Percentiles rank a stretch among this genome's conserved stretches.
phyloP scores from a whole-genome alignment of 2,329 filamentous ascomycete genomes.

The Apiospora malaysiana region DNA sequence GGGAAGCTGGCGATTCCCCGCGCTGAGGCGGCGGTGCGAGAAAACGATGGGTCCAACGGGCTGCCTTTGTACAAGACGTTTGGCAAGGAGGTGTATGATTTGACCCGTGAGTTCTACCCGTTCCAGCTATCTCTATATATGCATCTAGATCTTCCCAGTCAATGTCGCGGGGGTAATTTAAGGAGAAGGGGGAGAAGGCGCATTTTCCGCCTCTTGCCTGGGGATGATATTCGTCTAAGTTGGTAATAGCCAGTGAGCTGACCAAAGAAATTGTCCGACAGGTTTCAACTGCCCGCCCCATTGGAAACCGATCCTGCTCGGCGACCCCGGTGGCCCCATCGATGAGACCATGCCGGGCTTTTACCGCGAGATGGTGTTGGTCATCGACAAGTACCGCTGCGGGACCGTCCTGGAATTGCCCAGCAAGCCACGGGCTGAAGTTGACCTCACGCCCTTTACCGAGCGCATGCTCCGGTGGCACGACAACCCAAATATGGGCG shows the following conservation, averaged over 20 bases:
- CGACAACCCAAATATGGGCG: neutral
- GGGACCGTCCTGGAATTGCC: neutral
- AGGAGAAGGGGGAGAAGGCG: neutral
- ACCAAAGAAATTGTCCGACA: neutral
- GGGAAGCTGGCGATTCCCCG: neutral
- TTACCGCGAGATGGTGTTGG: neutral
- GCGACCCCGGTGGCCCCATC: neutral
- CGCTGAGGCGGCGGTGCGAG: neutral
- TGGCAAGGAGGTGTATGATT: neutral
- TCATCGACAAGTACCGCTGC: neutral
- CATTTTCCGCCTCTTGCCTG: no score
- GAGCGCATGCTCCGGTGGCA: neutral
- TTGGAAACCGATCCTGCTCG: neutral
- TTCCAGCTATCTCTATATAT: neutral
- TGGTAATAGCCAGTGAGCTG: neutral
- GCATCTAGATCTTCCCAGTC: no score
- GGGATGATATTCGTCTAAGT: neutral
- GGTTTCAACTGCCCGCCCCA: neutral
- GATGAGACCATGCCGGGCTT: neutral
- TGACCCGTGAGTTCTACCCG: constrained; percentile 2
- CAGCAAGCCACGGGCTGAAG: neutral
- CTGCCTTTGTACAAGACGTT: neutral
- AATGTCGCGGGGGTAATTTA: no score
- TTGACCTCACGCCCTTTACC: neutral
- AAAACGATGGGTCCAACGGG: neutral